Evolutionary conservation across 768 basidiomycete species (phyloP).

Genomic region (Leucosporidium scottii): DNA sequence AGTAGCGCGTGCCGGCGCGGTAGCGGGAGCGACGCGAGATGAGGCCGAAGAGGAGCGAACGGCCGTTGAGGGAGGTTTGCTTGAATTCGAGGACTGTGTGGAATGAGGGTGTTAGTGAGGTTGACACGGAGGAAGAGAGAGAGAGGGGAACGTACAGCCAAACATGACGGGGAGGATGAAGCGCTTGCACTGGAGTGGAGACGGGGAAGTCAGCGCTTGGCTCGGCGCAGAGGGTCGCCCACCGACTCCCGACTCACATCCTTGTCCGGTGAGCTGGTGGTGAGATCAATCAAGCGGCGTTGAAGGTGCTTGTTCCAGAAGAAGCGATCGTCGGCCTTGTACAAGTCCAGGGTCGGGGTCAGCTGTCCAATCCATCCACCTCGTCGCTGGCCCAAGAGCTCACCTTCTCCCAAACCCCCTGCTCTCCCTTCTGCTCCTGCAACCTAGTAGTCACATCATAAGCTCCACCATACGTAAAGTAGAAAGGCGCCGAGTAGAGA

Average conservation of each 20-base stretch:
- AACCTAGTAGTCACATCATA: conserved; percentile 83
- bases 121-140: conserved; percentile 4
- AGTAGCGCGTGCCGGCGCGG: conserved; percentile 94
- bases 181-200: conserved; percentile 58
- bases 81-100: conserved; percentile 81
- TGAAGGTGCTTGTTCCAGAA: conserved; percentile 91
- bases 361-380: too few species aligned
- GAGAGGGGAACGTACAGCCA: conserved; percentile 64
- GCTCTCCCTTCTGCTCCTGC: conserved; percentile 65
- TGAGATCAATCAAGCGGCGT: conserved; percentile 55
- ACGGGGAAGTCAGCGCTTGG: background rate
- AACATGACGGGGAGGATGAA: conserved; percentile 91
- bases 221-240: too few species aligned
- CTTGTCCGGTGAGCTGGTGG: conserved; percentile 50
- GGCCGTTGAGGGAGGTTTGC: conserved; percentile 63
- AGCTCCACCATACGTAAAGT: conserved; percentile 67
- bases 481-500: conserved; percentile 66
- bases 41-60: conserved; percentile 72
- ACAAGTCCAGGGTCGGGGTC: too few species aligned
- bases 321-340: conserved; percentile 88
- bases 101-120: conserved; percentile 15
- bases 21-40: conserved; percentile 89
- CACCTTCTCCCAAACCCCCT: conserved; percentile 71
- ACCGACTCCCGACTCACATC: conserved; percentile 53
- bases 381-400: too few species aligned